Evolutionary conservation across 495 filamentous ascomycete genomes (phyloP), one percentile per base, ranked within the genome.

Genomic region (Talaromyces thailandensis): DNA sequence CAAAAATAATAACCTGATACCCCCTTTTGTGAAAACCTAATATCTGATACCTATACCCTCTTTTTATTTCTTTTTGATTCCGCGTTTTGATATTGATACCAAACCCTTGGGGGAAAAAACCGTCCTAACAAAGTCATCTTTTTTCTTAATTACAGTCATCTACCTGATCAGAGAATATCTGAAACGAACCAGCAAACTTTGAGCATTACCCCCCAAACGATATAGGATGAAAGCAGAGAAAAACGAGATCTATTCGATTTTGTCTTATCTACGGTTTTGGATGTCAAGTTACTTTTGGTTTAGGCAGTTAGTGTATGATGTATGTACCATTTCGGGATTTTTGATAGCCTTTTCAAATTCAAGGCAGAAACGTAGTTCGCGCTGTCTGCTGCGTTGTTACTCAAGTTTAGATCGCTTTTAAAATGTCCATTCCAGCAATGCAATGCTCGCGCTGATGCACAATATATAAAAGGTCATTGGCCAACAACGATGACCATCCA

Each of bases 141-240:
- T 16, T 57, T 12, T 7, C 5, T 45, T 9, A 43, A 40, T 18
- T 58, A 43, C 26, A 63, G 62, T 63, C 56, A 35, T 63, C 56
- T 63, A 58, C 62, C 28, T 63, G 37, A 23, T 58, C 32, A 57
- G 53, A 50, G 40, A 63, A 45, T 63, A 63, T 58, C 55, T 63
- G 2, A 35, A 48, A 63, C 29, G 53, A 32, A 56, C 4, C 25
- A 58, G 6, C 12, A 58, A 51, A 18, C 55, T 58, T 29, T 63
- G 28, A 63, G 28, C 8, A 51, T 6, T n/a, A n/a, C n/a, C n/a
- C n/a, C n/a, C n/a, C n/a, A n/a, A n/a, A n/a, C n/a, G n/a, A n/a
- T n/a, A n/a, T n/a, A n/a, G n/a, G n/a, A n/a, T n/a, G n/a, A n/a
- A n/a, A n/a, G n/a, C n/a, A n/a, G n/a, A n/a, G n/a, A n/a, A n/a